These are phyloP conservation scores for Capsella rubella DNA, from an alignment of 441 rosid species.

Conservation along the genomic window DNA sequence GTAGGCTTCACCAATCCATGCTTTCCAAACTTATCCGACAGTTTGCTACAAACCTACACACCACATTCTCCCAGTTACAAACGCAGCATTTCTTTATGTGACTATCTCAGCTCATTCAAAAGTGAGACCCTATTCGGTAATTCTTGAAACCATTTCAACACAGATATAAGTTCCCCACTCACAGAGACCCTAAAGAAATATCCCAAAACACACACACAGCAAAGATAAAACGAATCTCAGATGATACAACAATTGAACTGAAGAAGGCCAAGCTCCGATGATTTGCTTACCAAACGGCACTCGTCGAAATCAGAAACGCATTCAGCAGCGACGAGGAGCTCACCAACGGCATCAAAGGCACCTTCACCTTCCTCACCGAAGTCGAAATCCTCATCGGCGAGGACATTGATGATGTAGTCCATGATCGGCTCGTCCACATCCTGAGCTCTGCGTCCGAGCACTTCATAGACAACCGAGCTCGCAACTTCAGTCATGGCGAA, in stretches of 20 bases:
- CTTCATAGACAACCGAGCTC: constrained; percentile 87
- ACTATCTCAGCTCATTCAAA: not conserved
- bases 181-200: not conserved
- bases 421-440: constrained; percentile 94
- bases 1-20: constrained; percentile 83
- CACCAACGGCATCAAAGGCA: constrained; percentile 88
- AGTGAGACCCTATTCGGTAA: not conserved
- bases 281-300: constrained; percentile 66
- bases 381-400: constrained; percentile 96
- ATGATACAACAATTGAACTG: not conserved
- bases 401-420: constrained; percentile 94
- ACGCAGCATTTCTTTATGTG: not conserved
- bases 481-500: constrained; percentile 83
- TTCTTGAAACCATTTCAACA: constrained; percentile 2
- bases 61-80: constrained; percentile 27
- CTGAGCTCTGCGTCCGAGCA: constrained; percentile 70
- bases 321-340: constrained; percentile 85
- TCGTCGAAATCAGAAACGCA: constrained; percentile 83
- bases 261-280: not conserved
- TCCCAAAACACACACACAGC: not conserved
- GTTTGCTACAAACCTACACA: constrained; percentile 74
- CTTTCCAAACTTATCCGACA: constrained; percentile 86
- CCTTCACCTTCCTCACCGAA: constrained; percentile 97
- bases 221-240: constrained; percentile 15
- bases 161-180: not conserved